Percentiles rank a stretch among this genome's conserved stretches.
These are phyloP conservation scores for Tylopilus subfusipes DNA, from an alignment of 768 basidiomycete species.

Conservation along the genomic window DNA sequence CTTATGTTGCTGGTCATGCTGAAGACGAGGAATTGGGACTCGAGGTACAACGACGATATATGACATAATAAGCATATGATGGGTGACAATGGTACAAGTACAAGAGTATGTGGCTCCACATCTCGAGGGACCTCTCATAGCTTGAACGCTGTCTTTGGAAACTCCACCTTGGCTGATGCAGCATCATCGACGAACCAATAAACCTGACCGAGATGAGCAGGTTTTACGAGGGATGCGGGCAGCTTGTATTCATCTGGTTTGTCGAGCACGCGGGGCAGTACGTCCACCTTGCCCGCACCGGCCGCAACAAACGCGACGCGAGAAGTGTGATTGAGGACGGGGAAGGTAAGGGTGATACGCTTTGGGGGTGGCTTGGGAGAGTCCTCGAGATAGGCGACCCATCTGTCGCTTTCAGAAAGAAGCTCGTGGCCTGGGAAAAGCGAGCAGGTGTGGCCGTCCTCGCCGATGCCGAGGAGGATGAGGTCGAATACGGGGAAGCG, in stretches of 20 bases:
- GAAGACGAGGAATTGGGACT: conserved; percentile 2
- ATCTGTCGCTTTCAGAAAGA: conserved; percentile 81
- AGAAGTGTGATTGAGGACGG: conserved; percentile 86
- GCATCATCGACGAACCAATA: conserved; percentile 95
- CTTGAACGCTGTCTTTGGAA: conserved; percentile 55
- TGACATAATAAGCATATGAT: conserved; percentile 16
- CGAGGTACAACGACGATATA: conserved; percentile 12
- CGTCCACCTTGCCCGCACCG: conserved; percentile 79
- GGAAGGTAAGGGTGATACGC: conserved; percentile 89
- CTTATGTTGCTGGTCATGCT: conserved; percentile 23
- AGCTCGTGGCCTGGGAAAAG: conserved; percentile 93
- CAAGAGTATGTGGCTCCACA: conserved; percentile 14
- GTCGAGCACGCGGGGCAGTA: conserved; percentile 72
- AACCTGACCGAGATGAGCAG: conserved; percentile 74
- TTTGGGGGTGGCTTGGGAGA: conserved; percentile 90
- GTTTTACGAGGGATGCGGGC: conserved; percentile 80
- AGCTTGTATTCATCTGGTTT: conserved; percentile 65
- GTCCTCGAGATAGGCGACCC: conserved; percentile 93
- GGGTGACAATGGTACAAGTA: conserved; percentile 21
- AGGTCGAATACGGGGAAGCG: conserved; percentile 98
- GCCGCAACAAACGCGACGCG: conserved; percentile 86
- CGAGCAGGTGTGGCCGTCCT: conserved; percentile 97
- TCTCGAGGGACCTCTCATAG: conserved; percentile 33
- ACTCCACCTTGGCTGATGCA: conserved; percentile 63
- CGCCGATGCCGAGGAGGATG: conserved; percentile 94